Evolutionary conservation across 2,329 filamentous ascomycete genomes (phyloP).

Genomic region (Stagonosporopsis chrysanthemi): DNA sequence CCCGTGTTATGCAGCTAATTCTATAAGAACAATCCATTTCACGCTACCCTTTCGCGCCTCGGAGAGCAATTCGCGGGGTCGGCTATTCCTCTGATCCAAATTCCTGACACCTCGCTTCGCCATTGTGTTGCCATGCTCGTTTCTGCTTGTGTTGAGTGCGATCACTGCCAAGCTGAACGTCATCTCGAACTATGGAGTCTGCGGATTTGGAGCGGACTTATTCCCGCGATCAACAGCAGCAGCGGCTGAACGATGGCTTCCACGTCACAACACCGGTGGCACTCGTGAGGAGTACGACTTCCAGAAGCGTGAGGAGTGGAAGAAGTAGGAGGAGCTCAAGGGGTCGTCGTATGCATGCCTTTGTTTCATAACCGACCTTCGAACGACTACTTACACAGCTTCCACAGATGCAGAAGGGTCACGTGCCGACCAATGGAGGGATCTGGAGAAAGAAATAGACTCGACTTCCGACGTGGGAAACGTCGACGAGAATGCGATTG

Average conservation of each 20-base stretch:
- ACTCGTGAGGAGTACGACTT: constrained; percentile 38
- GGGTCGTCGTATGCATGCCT: constrained; percentile 22
- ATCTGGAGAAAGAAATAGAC: constrained; percentile 35
- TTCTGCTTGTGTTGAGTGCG: constrained; percentile 4
- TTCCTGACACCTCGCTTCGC: neutral
- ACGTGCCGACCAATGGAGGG: constrained; percentile 24
- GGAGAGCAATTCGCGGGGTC: constrained; percentile 24
- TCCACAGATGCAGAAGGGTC: constrained; percentile 26
- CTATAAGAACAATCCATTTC: constrained; percentile 17
- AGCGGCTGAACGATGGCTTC: constrained; percentile 35
- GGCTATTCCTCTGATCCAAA: neutral
- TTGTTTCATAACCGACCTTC: neutral
- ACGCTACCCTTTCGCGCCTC: constrained; percentile 18
- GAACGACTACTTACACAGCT: constrained; percentile 14
- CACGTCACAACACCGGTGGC: constrained; percentile 37
- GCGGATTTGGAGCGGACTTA: constrained; percentile 45
- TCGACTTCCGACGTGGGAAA: constrained; percentile 26
- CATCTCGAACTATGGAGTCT: constrained; percentile 29
- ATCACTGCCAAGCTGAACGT: constrained; percentile 19
- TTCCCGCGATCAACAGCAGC: constrained; percentile 46
- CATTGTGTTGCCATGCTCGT: constrained; percentile 4
- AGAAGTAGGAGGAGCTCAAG: constrained; percentile 22
- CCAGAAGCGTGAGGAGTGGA: constrained; percentile 24
- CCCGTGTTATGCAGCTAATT: constrained; percentile 22
- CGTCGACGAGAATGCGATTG: constrained; percentile 38